Evolutionary conservation across 805 yeast genomes (phyloP), one percentile per base, ranked within the genome.

Genomic region (Lachancea meyersii): DNA sequence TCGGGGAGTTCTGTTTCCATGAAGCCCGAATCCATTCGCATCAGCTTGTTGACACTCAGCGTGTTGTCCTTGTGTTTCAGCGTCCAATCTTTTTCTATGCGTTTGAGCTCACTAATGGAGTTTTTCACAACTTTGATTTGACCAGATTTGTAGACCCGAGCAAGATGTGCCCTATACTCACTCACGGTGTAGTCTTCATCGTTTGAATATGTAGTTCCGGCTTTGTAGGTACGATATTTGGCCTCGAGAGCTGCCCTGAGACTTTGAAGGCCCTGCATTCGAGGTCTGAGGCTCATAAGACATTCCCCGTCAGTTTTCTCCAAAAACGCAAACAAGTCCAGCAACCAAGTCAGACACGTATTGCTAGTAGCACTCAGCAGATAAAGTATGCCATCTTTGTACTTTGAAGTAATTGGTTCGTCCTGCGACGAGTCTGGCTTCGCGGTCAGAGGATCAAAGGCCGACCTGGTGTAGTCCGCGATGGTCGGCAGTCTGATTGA

Each of bases 191-290:
- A 47, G 16, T 42, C 31, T 21, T 41, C 35, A 11, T 42, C 19
- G 5, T 45, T 4, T 16, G 35, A 17, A 17, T 18, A 8, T 41
- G 27, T 54, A 47, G 41, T 58, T 20, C 6, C 51, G 18, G 47
- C 46, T 39, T 48, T 49, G 18, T 61, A 40, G 6, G 61, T 40
- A 0, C 48, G 47, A 65, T 22, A 48, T 49, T 82, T 81, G 8
- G 70, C 56, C 31, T 76, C 77, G 6, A 82, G 50, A 0, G 87
- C 82, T 9, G 61, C 59, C 40, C 79, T 68, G 35, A 82, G 53
- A 41, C 72, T 70, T 45, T 77, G 75, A 32, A 81, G 52, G 0
- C 85, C 86, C 18, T 78, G 76, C 9, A 82, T 61, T 45, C 70
- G 66, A 70, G 78, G 71, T 50, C 87, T 68, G 18, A 76, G 51